Evolutionary conservation across 2,329 filamentous ascomycete genomes (phyloP), one percentile per base, ranked within the genome.

Genomic region (Podosphaera xanthii): DNA sequence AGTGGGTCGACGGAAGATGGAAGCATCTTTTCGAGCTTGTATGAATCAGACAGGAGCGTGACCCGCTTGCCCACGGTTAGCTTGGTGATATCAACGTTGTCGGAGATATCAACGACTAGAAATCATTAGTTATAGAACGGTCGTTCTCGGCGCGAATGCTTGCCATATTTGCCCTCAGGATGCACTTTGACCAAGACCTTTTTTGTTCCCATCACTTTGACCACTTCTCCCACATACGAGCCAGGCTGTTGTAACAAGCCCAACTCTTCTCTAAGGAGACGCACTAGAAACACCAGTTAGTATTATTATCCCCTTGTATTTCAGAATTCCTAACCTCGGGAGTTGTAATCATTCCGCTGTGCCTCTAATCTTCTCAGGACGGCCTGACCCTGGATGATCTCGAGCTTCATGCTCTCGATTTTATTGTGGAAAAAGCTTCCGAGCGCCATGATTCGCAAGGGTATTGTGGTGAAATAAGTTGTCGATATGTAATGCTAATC

Each of bases 381-480:
- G 60, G 92, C 91, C 76, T 98, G 92, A 60, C 92, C 91, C 75
- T 97, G 91, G 72, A 98, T 91, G 72, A 98, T 98, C 81, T 98
- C 91, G 72, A 98, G 89, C 85, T 97, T 97, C 87, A 97, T 95
- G 72, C 86, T 84, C 87, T 98, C 92, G 75, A 97, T 97, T 80
- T 98, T 98, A 79, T 97, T 97, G 76, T 92, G 87, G 74, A 94
- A 98, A 77, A 96, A 98, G 74, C 86, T 94, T 74, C 97, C 92
- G 75, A 98, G 87, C 81, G 91, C 90, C 92, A 98, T 98, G 72
- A 71, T 83, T 31, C 80, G 59, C 36, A 53, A 6, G n/a, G 59
- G 46, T 52, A 53, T 38, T 36, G 40, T 36, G 42, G 35, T 46
- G 48, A 6, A 22, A 22, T 22, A 22, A 22, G 22, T 22, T 22